Evolutionary conservation across 1,139 yeast genomes (phyloP), one percentile per base, ranked within the genome.

Genomic region (Starmera stellimalicola): DNA sequence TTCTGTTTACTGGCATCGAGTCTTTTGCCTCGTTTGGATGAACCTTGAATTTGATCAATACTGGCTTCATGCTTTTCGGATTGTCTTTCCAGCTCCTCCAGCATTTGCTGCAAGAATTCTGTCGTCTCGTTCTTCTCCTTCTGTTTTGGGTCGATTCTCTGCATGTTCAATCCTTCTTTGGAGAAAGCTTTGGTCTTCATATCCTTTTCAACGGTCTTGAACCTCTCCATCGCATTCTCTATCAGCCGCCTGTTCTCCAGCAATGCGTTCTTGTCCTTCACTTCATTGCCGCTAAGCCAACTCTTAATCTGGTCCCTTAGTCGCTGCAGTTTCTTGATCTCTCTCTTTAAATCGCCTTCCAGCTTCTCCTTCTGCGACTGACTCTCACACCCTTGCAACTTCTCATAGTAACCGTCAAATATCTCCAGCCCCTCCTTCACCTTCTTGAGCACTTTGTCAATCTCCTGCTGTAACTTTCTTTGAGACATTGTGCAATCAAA

Each of bases 121-220:
- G 75, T 68, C 26, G 85, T 76, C 39, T 85, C 95, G 35, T 70
- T 72, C 51, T 82, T 84, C 54, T 83, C 88, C 55, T 73, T 68
- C 52, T 84, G 94, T 42, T 77, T 80, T 15, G 91, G 93, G 55
- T 84, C 94, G 40, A 72, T 67, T 39, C 75, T 73, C 22, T 73
- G 68, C 48, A 79, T 70, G 38, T 82, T 87, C 45, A 91, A 67
- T 1, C 97, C 98, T 60, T 91, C 98, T 54, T 85, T 85, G 27
- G 94, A 80, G 54, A 85, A 93, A 37, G 95, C 96, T 57, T 93
- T 93, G 25, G 95, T 88, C 62, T 93, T 93, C 75, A 87, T 82
- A 47, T 82, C 77, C 62, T 88, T 84, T 57, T 93, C 99, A 45
- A 88, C 83, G 34, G 91, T 91, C 57, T 93, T 93, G 62, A 93